These are phyloP conservation scores for Tylopilus sp. DNA, from an alignment of 1,284 basidiomycete species.

Conservation along the genomic window DNA sequence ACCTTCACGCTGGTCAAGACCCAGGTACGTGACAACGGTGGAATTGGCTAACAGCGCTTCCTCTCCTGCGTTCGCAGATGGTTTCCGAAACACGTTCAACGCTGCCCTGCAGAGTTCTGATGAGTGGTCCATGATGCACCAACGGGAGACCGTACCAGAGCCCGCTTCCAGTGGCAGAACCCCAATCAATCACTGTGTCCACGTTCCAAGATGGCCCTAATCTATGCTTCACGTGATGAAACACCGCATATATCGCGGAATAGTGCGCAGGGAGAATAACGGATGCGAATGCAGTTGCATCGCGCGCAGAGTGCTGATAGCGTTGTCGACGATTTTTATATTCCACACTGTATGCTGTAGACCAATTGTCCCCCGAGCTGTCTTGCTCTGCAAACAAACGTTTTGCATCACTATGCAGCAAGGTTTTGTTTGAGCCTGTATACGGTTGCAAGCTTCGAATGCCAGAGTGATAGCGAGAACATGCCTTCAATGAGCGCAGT, in stretches of 20 bases:
- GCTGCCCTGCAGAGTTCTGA: slow-evolving; percentile 50
- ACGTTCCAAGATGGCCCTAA: slow-evolving; percentile 57
- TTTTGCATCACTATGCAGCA: slow-evolving; percentile 64
- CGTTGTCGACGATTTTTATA: slow-evolving; percentile 60
- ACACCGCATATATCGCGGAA: slow-evolving; percentile 63
- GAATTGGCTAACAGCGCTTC: slow-evolving; percentile 45
- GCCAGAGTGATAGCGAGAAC: slow-evolving; percentile 16
- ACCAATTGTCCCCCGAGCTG: slow-evolving; percentile 44
- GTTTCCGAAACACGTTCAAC: slow-evolving; percentile 56
- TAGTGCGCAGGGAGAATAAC: slow-evolving; percentile 76
- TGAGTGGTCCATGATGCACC: slow-evolving; percentile 11
- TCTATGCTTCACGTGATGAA: slow-evolving; percentile 59
- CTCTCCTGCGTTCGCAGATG: slow-evolving; percentile 20
- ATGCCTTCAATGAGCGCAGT: slow-evolving; percentile 56
- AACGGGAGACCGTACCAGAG: slow-evolving; percentile 53
- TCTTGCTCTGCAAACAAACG: slow-evolving; percentile 54
- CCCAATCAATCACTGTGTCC: slow-evolving; percentile 69
- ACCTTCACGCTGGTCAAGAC: slow-evolving; percentile 69
- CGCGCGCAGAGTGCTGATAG: slow-evolving; percentile 55
- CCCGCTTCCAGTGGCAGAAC: slow-evolving; percentile 68
- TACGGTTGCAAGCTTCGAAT: slow-evolving; percentile 5
- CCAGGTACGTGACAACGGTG: slow-evolving; percentile 56
- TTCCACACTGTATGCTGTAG: slow-evolving; percentile 47
- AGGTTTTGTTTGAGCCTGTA: slow-evolving; percentile 59
- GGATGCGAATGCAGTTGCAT: slow-evolving; percentile 72